Evolutionary conservation across 208 protist species (phyloP).

Genomic region (Acanthamoeba healyi): DNA sequence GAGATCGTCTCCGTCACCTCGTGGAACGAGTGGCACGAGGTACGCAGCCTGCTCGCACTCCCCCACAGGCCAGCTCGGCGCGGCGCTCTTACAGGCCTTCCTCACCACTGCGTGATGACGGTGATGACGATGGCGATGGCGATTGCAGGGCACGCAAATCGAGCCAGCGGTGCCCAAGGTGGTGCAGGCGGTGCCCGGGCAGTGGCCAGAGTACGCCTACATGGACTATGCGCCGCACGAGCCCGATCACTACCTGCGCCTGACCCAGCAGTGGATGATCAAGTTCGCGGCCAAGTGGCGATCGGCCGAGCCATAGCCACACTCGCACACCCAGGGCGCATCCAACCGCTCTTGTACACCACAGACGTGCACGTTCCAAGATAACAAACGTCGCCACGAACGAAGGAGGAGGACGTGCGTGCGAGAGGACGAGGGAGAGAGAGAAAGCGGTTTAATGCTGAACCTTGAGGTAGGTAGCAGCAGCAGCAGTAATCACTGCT

Average conservation of each 20-base stretch:
- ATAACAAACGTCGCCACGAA: no score
- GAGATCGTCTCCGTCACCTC: slow-evolving; percentile 8
- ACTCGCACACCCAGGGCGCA: no score
- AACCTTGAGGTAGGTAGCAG: no score
- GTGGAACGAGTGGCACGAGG: slow-evolving; percentile 64
- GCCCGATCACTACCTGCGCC: background rate
- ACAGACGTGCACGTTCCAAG: no score
- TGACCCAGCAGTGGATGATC: background rate
- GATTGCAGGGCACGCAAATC: slow-evolving; percentile 3
- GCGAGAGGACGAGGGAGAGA: no score
- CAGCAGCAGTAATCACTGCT: background rate
- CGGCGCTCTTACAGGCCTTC: background rate
- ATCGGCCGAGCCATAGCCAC: no score
- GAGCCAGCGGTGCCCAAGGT: slow-evolving; percentile 36
- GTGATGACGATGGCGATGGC: background rate
- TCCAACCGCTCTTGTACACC: no score
- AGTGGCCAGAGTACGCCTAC: background rate
- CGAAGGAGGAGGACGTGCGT: no score
- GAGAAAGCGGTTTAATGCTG: no score
- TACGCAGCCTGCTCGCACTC: no score
- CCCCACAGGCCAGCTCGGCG: no score
- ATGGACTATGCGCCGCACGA: slow-evolving; percentile 15
- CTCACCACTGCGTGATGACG: background rate
- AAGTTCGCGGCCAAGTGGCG: background rate
- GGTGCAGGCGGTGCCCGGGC: background rate